A percentile compares a stretch with the other conserved stretches of the same genome.
These are phyloP conservation scores for Phaffia tasmanica DNA, from an alignment of 768 basidiomycete genomes.

Conservation along the genomic window DNA sequence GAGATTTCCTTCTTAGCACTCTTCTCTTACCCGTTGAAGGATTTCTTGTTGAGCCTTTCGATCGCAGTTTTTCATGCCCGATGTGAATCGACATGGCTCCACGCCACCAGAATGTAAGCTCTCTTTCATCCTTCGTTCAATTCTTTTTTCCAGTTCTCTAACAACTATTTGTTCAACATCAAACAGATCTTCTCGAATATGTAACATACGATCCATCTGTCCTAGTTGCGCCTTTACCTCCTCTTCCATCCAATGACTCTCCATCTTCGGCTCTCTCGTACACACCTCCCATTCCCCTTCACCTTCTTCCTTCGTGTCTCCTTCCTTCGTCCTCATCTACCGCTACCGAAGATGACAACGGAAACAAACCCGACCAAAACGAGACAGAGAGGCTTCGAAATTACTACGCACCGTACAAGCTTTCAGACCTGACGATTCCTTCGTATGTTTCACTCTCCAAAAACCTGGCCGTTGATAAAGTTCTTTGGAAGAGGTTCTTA, in stretches of 20 bases:
- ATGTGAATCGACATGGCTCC: slow-evolving; percentile 46
- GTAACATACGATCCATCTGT: slow-evolving; percentile 4
- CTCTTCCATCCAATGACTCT: slow-evolving; percentile 23
- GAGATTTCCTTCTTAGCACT: slow-evolving; percentile 14
- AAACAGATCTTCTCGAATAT: slow-evolving; percentile 31
- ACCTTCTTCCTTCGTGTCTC: slow-evolving; percentile 48
- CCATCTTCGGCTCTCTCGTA: background rate
- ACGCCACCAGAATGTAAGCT: slow-evolving; percentile 47
- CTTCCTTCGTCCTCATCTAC: background rate
- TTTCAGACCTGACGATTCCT: slow-evolving; percentile 66
- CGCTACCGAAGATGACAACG: slow-evolving; percentile 35
- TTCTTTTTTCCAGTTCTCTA: background rate
- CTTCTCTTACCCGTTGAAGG: slow-evolving; percentile 14
- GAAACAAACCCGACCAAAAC: slow-evolving; percentile 45
- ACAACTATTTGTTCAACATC: background rate
- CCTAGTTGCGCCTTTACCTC: slow-evolving; percentile 24
- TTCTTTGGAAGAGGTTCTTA: slow-evolving; percentile 55
- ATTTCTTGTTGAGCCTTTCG: slow-evolving; percentile 9
- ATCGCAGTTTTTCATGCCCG: slow-evolving; percentile 55
- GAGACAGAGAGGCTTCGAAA: slow-evolving; percentile 2
- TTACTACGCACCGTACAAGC: slow-evolving; percentile 47
- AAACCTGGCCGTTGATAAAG: slow-evolving; percentile 43
- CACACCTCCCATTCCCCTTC: slow-evolving; percentile 48
- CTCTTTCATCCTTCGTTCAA: slow-evolving; percentile 28
- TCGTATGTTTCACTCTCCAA: slow-evolving; percentile 62